Conservation (phyloP, 2,329 filamentous ascomycete species). For the Fusarium liriodendri region DNA sequence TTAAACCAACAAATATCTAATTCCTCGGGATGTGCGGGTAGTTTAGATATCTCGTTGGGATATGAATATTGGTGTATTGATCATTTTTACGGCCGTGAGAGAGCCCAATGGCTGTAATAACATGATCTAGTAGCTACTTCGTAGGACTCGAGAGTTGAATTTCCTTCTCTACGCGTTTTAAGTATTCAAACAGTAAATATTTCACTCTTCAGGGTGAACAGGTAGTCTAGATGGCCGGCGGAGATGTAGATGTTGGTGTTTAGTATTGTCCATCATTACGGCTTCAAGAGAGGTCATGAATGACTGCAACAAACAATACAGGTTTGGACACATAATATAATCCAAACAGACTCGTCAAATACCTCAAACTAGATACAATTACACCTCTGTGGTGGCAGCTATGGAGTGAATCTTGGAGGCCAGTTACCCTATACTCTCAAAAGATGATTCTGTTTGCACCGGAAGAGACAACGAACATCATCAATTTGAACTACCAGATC, state of each 20-base stretch:
- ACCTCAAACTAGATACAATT: background rate
- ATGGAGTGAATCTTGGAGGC: background rate
- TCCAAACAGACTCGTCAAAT: background rate
- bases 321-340: too few species aligned
- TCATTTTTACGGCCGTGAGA: background rate
- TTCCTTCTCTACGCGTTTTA: too few species aligned
- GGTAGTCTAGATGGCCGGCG: background rate
- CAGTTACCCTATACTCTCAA: background rate
- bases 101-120: background rate
- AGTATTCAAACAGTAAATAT: background rate
- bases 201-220: background rate
- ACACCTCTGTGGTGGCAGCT: background rate
- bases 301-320: background rate
- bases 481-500: background rate
- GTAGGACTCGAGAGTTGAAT: too few species aligned
- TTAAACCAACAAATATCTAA: too few species aligned
- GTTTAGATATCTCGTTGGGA: background rate
- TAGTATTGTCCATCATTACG: background rate
- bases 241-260: background rate
- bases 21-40: too few species aligned
- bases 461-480: background rate
- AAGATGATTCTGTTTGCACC: background rate
- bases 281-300: background rate
- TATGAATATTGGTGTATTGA: background rate
- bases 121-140: too few species aligned